Conservation (phyloP, 495 filamentous ascomycete genomes). For the Aeminium ludgeri region DNA sequence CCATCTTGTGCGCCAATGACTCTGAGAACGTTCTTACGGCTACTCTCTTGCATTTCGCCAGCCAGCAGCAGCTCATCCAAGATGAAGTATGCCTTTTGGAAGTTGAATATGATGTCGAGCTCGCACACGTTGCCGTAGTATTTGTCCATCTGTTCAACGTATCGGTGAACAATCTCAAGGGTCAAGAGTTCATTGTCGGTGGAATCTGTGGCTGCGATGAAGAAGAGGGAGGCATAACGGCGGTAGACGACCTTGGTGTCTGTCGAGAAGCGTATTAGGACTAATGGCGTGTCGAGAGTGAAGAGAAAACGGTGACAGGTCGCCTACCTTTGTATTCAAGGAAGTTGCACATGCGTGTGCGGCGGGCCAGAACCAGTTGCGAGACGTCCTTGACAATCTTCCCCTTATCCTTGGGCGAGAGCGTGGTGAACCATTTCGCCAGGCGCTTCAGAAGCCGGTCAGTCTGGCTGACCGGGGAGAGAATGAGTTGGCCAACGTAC, state of each 20-base stretch:
- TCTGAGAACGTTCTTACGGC: slow-evolving; percentile 93
- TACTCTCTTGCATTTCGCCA: slow-evolving; percentile 96
- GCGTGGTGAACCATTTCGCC: slow-evolving; percentile 98
- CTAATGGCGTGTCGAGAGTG: neutral
- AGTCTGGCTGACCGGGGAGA: slow-evolving; percentile 18
- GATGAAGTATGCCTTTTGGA: slow-evolving; percentile 98
- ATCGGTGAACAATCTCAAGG: slow-evolving; percentile 94
- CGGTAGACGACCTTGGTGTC: slow-evolving; percentile 97
- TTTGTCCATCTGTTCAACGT: slow-evolving; percentile 99
- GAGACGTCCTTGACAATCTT: slow-evolving; percentile 99
- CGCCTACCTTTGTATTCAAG: slow-evolving; percentile 86
- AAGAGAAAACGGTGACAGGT: slow-evolving; percentile 1
- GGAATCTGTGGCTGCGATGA: slow-evolving; percentile 90
- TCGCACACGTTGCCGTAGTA: slow-evolving; percentile 99
- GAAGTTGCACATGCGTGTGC: slow-evolving; percentile 99
- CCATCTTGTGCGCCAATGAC: slow-evolving; percentile 92
- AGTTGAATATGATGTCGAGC: slow-evolving; percentile 98
- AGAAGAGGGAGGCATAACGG: slow-evolving; percentile 96
- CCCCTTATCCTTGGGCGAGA: slow-evolving; percentile 95
- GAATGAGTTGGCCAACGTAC: slow-evolving; percentile 36
- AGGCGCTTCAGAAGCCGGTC: slow-evolving; percentile 50
- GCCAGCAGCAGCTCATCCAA: slow-evolving; percentile 90
- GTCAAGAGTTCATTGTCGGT: slow-evolving; percentile 97
- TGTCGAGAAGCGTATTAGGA: slow-evolving; percentile 22
- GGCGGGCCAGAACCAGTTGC: slow-evolving; percentile 84